A percentile compares a stretch with the other conserved stretches of the same genome.
Evolutionary conservation across 2,329 filamentous ascomycete genomes (phyloP).

Genomic region (Harringtonia aguacate): DNA sequence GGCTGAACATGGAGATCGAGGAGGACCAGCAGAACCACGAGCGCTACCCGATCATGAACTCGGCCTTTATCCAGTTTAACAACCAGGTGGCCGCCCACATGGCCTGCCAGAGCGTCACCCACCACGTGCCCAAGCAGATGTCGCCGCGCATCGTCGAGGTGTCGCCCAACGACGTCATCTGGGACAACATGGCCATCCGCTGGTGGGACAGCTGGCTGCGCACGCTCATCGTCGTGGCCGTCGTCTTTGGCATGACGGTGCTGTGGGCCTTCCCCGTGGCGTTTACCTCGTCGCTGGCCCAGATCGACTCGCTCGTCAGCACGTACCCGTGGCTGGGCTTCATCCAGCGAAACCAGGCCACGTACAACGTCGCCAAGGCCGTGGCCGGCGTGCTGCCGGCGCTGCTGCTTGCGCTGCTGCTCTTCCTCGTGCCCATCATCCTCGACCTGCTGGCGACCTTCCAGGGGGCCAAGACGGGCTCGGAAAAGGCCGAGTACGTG

Average conservation of each 20-base stretch:
- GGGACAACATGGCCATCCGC: constrained; percentile 92
- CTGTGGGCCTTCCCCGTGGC: constrained; percentile 87
- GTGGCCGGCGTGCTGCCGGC: constrained; percentile 84
- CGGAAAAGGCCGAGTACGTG: constrained; percentile 68
- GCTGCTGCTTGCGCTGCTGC: constrained; percentile 61
- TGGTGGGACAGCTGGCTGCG: constrained; percentile 89
- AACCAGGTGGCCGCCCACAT: constrained; percentile 96
- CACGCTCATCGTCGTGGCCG: constrained; percentile 49
- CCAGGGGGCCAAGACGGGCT: constrained; percentile 75
- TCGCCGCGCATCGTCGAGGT: constrained; percentile 87
- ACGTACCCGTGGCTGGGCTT: constrained; percentile 59
- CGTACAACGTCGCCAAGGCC: constrained; percentile 50
- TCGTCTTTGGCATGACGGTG: constrained; percentile 67
- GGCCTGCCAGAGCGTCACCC: constrained; percentile 86
- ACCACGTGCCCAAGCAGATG: constrained; percentile 92
- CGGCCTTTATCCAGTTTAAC: constrained; percentile 97
- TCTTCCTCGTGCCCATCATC: constrained; percentile 72
- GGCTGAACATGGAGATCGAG: constrained; percentile 86
- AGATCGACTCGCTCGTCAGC: constrained; percentile 59
- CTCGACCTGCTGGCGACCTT: constrained; percentile 61
- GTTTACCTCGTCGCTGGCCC: constrained; percentile 73
- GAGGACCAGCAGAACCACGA: constrained; percentile 78
- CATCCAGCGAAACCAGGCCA: constrained; percentile 45
- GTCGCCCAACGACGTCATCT: constrained; percentile 82
- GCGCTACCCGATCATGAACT: constrained; percentile 84